These are phyloP conservation scores for Allium sativum DNA, from an alignment of 106 monocot species.

Conservation along the genomic window DNA sequence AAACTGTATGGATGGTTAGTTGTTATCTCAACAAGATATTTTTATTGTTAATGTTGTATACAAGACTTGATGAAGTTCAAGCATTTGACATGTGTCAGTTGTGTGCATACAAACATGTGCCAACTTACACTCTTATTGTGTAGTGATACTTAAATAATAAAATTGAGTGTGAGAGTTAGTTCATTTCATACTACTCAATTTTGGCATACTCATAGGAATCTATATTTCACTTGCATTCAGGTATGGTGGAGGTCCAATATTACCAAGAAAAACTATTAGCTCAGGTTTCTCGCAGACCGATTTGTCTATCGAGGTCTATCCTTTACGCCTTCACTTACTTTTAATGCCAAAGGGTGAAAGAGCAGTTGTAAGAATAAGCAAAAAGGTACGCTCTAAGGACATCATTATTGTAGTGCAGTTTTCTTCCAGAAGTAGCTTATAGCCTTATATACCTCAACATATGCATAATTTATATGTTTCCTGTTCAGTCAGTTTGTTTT, in stretches of 20 bases:
- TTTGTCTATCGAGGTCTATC: slow-evolving; percentile 91
- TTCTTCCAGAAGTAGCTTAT: not conserved
- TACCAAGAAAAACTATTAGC: slow-evolving; percentile 79
- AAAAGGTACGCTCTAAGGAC: slow-evolving; percentile 44
- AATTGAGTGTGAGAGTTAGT: not conserved
- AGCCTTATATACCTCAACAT: no score
- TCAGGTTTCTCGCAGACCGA: slow-evolving; percentile 85
- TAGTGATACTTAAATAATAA: not conserved
- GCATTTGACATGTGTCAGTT: no score
- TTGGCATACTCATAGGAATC: not conserved
- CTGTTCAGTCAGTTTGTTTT: no score
- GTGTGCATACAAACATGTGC: no score
- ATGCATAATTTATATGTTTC: no score
- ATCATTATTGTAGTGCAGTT: not conserved
- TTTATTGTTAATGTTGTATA: no score
- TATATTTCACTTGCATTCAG: slow-evolving; percentile 19
- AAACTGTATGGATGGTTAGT: slow-evolving; percentile 83
- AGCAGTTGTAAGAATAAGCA: slow-evolving; percentile 95
- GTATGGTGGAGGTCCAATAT: slow-evolving; percentile 94
- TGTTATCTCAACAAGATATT: not conserved
- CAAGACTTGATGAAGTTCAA: no score
- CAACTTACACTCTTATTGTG: no score
- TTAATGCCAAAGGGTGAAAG: slow-evolving; percentile 67
- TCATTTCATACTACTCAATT: not conserved
- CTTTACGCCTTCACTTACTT: slow-evolving; percentile 83